Conservation (phyloP, 108 stramenopile genomes). For the Nitzschia inconspicua region DNA sequence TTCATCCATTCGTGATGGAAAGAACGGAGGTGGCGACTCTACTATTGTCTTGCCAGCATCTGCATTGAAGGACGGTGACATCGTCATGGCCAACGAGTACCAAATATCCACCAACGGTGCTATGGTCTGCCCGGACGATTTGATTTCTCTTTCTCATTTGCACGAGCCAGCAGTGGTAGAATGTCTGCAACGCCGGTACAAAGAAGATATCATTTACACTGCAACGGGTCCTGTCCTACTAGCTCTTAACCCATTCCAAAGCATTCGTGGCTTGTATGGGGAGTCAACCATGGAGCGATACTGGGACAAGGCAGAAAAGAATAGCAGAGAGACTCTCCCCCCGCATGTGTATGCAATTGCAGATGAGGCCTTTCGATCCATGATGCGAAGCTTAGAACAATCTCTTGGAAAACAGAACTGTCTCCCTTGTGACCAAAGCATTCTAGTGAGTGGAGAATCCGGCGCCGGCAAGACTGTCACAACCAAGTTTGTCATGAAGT, state of each 20-base stretch:
- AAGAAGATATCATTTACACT: constrained; percentile 84
- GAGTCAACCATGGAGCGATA: constrained; percentile 68
- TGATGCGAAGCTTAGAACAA: constrained; percentile 71
- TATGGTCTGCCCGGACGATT: constrained; percentile 49
- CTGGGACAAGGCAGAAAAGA: constrained; percentile 47
- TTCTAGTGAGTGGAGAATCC: constrained; percentile 85
- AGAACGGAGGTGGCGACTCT: neutral
- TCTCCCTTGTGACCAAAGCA: constrained; percentile 51
- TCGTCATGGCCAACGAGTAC: constrained; percentile 44
- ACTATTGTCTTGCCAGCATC: constrained; percentile 21
- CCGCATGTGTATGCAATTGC: constrained; percentile 97
- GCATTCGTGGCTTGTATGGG: constrained; percentile 50
- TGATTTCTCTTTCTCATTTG: constrained; percentile 71
- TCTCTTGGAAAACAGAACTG: constrained; percentile 18
- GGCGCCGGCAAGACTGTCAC: constrained; percentile 99
- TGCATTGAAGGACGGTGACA: constrained; percentile 30
- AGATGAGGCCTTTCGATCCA: constrained; percentile 82
- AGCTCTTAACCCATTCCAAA: constrained; percentile 94
- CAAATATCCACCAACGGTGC: constrained; percentile 15
- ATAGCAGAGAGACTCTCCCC: constrained; percentile 43
- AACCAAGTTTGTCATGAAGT: constrained; percentile 96
- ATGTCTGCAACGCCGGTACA: constrained; percentile 75
- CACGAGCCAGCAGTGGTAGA: constrained; percentile 88
- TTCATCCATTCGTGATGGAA: neutral
- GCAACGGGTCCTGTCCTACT: constrained; percentile 91